phyloP scores from a whole-genome alignment of 2,329 filamentous ascomycete genomes.

The Cladosporium cucumerinum region DNA sequence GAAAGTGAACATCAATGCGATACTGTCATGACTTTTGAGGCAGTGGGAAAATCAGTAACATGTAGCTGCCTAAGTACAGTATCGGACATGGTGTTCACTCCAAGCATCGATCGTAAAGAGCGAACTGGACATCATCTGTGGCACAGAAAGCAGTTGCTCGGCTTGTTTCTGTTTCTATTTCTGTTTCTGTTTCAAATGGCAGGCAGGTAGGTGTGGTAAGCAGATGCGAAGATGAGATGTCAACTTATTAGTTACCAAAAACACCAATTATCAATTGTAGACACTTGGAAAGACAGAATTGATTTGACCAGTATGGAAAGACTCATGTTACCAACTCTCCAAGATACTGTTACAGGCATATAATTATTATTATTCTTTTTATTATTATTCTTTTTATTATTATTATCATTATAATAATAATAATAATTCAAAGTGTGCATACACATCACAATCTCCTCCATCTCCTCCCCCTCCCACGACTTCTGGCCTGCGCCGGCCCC shows the following conservation, averaged over 20 bases:
- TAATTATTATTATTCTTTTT: too few relatives aligned
- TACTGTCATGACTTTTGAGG: too few relatives aligned
- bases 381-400: too few relatives aligned
- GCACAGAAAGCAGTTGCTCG: not conserved
- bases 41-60: too few relatives aligned
- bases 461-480: not conserved
- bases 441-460: not conserved
- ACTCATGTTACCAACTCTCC: too few relatives aligned
- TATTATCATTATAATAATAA: too few relatives aligned
- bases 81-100: too few relatives aligned
- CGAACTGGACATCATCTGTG: rapidly evolving
- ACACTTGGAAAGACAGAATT: not conserved
- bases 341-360: too few relatives aligned
- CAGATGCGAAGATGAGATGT: not conserved
- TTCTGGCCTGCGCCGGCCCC: not conserved
- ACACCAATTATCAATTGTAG: not conserved
- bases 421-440: not conserved
- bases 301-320: not conserved
- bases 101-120: too few relatives aligned
- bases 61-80: too few relatives aligned
- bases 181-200: not conserved
- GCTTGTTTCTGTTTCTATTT: too few relatives aligned
- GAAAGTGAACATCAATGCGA: not conserved
- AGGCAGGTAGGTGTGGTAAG: not conserved
- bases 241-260: not conserved